Percentiles rank a stretch among this genome's conserved stretches.
Evolutionary conservation across 805 yeast species (phyloP).

Genomic region (Wickerhamiella lipophila): DNA sequence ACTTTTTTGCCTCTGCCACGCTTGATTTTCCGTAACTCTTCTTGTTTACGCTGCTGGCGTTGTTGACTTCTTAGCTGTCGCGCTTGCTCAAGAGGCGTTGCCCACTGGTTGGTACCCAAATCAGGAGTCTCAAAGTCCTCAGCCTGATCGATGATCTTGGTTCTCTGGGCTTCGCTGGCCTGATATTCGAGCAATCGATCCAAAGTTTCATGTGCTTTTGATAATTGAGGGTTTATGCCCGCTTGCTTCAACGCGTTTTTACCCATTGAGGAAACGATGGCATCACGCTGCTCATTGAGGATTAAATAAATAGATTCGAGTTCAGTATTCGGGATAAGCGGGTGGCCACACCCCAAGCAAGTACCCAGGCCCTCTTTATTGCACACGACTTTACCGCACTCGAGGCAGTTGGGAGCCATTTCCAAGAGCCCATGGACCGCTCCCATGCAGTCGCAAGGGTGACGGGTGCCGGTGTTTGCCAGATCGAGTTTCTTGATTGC

Average conservation of each 20-base stretch:
- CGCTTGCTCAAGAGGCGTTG: constrained; percentile 73
- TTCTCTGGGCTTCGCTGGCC: constrained; percentile 76
- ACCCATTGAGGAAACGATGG: constrained; percentile 27
- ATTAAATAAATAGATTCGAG: constrained; percentile 42
- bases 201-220: constrained; percentile 57
- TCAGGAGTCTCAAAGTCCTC: constrained; percentile 67
- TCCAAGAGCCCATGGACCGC: constrained; percentile 78
- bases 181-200: constrained; percentile 70
- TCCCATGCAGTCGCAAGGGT: constrained; percentile 71
- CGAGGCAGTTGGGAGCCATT: constrained; percentile 82
- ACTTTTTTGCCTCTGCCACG: constrained; percentile 64
- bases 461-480: constrained; percentile 25
- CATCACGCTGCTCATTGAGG: constrained; percentile 43
- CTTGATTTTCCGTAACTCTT: constrained; percentile 44
- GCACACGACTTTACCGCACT: constrained; percentile 92
- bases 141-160: constrained; percentile 84
- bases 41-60: constrained; percentile 46
- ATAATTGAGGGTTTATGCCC: constrained; percentile 25
- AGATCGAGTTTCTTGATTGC: constrained; percentile 44
- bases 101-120: constrained; percentile 56
- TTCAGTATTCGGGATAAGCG: constrained; percentile 52
- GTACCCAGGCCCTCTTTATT: constrained; percentile 80
- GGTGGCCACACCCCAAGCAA: constrained; percentile 69
- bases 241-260: constrained; percentile 30
- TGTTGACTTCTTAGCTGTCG: constrained; percentile 79